Conservation (phyloP, 306 rosid genomes). For the Cucurbita pepo region DNA sequence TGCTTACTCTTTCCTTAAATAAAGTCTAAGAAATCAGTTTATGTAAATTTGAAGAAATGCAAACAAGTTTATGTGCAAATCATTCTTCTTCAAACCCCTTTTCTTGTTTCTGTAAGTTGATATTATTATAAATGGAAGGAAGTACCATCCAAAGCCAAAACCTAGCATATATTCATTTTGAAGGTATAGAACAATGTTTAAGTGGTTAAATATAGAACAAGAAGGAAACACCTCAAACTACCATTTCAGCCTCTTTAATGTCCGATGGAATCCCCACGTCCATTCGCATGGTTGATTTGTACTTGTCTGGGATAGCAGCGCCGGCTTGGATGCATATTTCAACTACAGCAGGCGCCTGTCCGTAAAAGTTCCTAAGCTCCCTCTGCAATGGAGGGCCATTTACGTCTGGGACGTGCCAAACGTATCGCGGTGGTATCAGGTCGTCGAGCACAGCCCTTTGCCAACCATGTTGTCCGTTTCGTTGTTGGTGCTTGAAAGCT, state of each 20-base stretch:
- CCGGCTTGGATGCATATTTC: conserved; percentile 93
- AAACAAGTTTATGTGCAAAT: too few species aligned
- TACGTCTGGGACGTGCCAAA: conserved; percentile 94
- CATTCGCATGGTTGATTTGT: conserved; percentile 75
- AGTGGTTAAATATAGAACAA: background rate
- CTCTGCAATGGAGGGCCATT: conserved; percentile 50
- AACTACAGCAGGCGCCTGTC: conserved; percentile 78
- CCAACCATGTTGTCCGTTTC: conserved; percentile 98
- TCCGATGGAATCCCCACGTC: conserved; percentile 79
- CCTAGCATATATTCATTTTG: background rate
- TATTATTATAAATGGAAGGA: background rate
- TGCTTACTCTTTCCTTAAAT: background rate
- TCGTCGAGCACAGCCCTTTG: conserved; percentile 72
- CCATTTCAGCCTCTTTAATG: conserved; percentile 81
- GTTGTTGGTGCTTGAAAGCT: conserved; percentile 83
- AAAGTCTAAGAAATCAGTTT: background rate
- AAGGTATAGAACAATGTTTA: background rate
- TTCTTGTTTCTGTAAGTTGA: background rate
- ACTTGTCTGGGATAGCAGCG: conserved; percentile 63
- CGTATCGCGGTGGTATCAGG: conserved; percentile 80
- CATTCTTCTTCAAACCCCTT: background rate
- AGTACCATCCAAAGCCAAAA: background rate
- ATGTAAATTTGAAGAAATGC: background rate
- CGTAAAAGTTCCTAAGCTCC: conserved; percentile 72
- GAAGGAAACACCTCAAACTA: conserved; percentile 37